Percentiles rank a stretch among this genome's conserved stretches.
Evolutionary conservation across 352 stramenopile genomes (phyloP).

Genomic region (Phytopythium aichiense): DNA sequence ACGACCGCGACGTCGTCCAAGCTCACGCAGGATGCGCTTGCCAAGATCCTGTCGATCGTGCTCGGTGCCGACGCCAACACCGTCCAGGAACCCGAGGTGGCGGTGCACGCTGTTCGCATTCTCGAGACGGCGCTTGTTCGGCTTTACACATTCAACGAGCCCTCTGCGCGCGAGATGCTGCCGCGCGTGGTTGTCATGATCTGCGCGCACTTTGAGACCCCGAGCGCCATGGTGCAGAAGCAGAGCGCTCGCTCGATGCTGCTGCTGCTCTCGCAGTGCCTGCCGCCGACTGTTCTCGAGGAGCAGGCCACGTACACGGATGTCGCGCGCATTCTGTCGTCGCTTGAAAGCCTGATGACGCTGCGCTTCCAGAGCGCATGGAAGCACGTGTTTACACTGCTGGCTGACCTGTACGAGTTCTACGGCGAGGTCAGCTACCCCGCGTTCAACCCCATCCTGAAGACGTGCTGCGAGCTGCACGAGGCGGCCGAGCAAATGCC

Average conservation of each 20-base stretch:
- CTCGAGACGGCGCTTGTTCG: conserved; percentile 60
- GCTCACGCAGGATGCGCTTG: conserved; percentile 60
- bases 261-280: conserved; percentile 53
- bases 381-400: conserved; percentile 71
- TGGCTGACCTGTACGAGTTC: conserved; percentile 70
- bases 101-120: conserved; percentile 65
- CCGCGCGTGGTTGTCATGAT: conserved; percentile 71
- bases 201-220: conserved; percentile 70
- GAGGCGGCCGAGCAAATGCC: conserved; percentile 74
- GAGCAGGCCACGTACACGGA: conserved; percentile 57
- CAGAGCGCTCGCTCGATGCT: conserved; percentile 61
- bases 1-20: conserved; percentile 47
- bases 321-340: conserved; percentile 63
- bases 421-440: conserved; percentile 54
- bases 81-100: conserved; percentile 55
- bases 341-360: conserved; percentile 76
- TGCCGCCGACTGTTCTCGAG: conserved; percentile 47
- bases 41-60: conserved; percentile 55
- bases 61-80: conserved; percentile 58
- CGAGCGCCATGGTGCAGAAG: conserved; percentile 52
- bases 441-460: conserved; percentile 58
- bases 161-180: conserved; percentile 56
- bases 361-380: conserved; percentile 81
- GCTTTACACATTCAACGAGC: conserved; percentile 51
- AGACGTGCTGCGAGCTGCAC: conserved; percentile 75